Conservation (phyloP, 225 moss, liverwort and hornwort species). For the Ulota crispa region DNA sequence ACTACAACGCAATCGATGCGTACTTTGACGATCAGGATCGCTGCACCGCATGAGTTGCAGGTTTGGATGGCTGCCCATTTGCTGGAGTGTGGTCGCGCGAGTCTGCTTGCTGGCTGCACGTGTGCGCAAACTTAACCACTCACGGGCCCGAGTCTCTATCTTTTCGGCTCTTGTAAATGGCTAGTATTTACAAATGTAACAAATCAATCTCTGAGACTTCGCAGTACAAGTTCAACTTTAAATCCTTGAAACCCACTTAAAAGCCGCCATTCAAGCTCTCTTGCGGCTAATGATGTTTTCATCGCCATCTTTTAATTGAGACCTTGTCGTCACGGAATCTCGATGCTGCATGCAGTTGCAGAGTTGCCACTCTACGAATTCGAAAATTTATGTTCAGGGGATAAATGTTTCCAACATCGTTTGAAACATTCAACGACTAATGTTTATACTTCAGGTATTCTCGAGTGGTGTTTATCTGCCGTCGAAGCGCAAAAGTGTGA, state of each 20-base stretch:
- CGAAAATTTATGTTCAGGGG: too few species aligned
- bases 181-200: not conserved
- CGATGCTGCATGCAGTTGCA: not conserved
- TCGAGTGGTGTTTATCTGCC: too few species aligned
- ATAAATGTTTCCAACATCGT: too few species aligned
- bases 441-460: too few species aligned
- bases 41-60: too few species aligned
- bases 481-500: too few species aligned
- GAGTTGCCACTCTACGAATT: too few species aligned
- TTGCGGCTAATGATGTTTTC: not conserved
- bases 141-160: not conserved
- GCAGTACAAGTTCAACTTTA: too few species aligned
- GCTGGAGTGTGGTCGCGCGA: not conserved
- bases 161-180: not conserved
- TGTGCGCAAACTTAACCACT: not conserved
- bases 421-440: too few species aligned
- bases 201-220: not conserved
- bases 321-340: not conserved
- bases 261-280: not conserved
- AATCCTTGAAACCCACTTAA: not conserved
- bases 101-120: conserved; percentile 7
- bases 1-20: not conserved
- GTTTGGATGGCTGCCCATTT: not conserved
- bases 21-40: not conserved
- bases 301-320: not conserved